A percentile compares a stretch with the other conserved stretches of the same genome.
Evolutionary conservation across 805 yeast genomes (phyloP).

Genomic region (Starmerella powellii): DNA sequence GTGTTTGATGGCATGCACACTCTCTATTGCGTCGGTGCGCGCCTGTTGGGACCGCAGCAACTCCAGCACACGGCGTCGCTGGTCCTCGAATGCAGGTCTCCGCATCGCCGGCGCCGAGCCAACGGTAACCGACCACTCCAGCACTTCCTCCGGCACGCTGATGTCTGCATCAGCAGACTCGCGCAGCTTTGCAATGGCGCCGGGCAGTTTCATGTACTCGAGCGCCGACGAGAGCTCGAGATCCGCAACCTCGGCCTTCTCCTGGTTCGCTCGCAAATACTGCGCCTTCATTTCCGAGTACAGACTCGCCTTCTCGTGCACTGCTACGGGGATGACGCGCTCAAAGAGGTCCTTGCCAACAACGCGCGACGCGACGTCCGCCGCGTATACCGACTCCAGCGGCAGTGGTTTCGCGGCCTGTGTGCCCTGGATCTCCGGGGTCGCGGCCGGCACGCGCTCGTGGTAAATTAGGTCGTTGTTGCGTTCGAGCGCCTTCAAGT

Average conservation of each 20-base stretch:
- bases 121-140: slow-evolving; percentile 31
- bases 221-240: slow-evolving; percentile 68
- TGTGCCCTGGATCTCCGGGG: slow-evolving; percentile 56
- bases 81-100: slow-evolving; percentile 22
- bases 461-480: slow-evolving; percentile 89
- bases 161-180: not conserved
- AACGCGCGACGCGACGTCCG: slow-evolving; percentile 33
- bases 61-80: slow-evolving; percentile 20
- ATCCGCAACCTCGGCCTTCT: slow-evolving; percentile 61
- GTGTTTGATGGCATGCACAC: slow-evolving; percentile 24
- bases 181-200: slow-evolving; percentile 22
- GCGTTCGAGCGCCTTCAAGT: slow-evolving; percentile 38
- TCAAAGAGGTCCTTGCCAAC: slow-evolving; percentile 52
- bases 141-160: slow-evolving; percentile 32
- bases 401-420: slow-evolving; percentile 55
- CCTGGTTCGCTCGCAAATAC: slow-evolving; percentile 59
- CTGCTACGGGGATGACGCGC: slow-evolving; percentile 70
- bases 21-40: slow-evolving; percentile 14
- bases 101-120: slow-evolving; percentile 6
- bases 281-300: slow-evolving; percentile 85
- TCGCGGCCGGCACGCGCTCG: slow-evolving; percentile 53
- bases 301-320: slow-evolving; percentile 74
- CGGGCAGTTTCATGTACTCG: slow-evolving; percentile 68
- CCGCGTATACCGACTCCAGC: slow-evolving; percentile 31
- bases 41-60: slow-evolving; percentile 22